Base-by-base conservation (phyloP, 169 alveolate species). In the Plasmodium chabaudi region DNA sequence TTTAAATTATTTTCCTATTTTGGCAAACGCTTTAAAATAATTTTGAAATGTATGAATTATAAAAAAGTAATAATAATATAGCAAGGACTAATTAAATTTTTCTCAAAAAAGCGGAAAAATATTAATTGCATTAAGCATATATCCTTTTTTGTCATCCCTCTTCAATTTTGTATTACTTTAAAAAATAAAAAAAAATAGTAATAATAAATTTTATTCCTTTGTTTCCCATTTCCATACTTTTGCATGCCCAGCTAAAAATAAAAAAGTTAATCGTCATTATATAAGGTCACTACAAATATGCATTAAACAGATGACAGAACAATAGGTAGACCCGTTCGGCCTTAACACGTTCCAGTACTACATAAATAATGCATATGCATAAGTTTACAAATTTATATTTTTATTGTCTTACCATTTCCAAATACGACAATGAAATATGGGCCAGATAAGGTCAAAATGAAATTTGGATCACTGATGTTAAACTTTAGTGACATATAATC, bases 161-260 rank as follows among this genome's bases (percentile, higher is more conserved):
- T 34, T 34, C 42, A 34, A 34, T 34, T 34, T 4, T 34, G 7
- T 34, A 34, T 39, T 74, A 60, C 87, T 74, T 74, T 59, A 74
- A 74, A 59, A 65, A 65, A 65, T 27, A 65, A 39, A 4, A 39
- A 4, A 27, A 34, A 34, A 34, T 34, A 7, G 42, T 4, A 34
- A 34, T 34, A 34, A 34, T 34, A 34, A 34, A 34, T 3, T 49
- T 47, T 75, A 75, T 17, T 75, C 88, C 27, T 63, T 75, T 23
- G 88, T 47, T n/a, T 75, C 88, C 88, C 88, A 75, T 44, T 75
- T 75, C 88, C 88, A 75, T 5, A 75, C 57, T 63, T 63, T 75
- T 13, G 88, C 88, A 44, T 63, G 46, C n/a, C 88, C 88, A 49
- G 74, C 88, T 75, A 74, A 39, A 34, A 57, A 73, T 56, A 23